Evolutionary conservation across 108 stramenopile genomes (phyloP).

Genomic region (Cyclostephanos invisitatus): DNA sequence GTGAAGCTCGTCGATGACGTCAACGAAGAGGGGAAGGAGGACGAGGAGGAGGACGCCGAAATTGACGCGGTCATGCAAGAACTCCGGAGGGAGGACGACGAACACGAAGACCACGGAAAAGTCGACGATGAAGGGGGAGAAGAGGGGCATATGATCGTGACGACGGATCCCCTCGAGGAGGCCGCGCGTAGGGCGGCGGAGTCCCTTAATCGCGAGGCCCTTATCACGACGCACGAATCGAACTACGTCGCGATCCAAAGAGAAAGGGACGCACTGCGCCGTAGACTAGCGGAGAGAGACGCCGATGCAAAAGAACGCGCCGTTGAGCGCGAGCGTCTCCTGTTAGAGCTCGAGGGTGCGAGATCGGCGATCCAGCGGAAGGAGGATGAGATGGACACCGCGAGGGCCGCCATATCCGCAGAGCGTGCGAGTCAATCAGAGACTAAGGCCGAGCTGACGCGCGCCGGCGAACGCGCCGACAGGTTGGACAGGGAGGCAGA

Average conservation of each 20-base stretch:
- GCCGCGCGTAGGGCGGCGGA: slow-evolving; percentile 31
- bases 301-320: neutral
- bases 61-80: neutral
- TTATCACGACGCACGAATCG: slow-evolving; percentile 38
- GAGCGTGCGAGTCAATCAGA: neutral
- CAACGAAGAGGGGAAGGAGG: slow-evolving; percentile 1
- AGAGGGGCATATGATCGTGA: neutral
- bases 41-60: neutral
- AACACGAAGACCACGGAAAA: neutral
- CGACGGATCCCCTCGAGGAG: slow-evolving; percentile 4
- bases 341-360: neutral
- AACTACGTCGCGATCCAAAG: slow-evolving; percentile 26
- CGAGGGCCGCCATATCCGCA: neutral
- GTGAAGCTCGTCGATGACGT: slow-evolving; percentile 1
- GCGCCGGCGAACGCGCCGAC: neutral
- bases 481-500: slow-evolving; percentile 16
- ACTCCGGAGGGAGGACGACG: neutral
- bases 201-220: slow-evolving; percentile 34
- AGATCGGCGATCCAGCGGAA: neutral
- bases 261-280: slow-evolving; percentile 36
- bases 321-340: neutral
- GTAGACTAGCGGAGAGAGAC: neutral
- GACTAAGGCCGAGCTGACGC: neutral
- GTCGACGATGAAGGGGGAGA: neutral
- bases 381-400: neutral